Conservation (phyloP, 495 filamentous ascomycete genomes). For the Hypoxylon lenormandii region DNA sequence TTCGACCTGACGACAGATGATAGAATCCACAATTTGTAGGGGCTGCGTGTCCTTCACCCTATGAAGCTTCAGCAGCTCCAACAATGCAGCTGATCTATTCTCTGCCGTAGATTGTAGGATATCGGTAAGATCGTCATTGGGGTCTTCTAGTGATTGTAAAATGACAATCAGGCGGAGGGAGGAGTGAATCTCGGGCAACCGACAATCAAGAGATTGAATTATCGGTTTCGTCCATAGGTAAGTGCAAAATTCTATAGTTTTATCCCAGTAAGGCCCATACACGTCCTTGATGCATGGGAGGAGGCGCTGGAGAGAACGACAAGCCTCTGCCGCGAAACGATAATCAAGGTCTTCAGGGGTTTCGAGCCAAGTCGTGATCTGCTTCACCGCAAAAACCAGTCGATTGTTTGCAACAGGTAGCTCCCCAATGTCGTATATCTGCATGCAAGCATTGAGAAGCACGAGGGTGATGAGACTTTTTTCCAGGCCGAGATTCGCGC, state of each 20-base stretch:
- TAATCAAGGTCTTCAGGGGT: slow-evolving; percentile 60
- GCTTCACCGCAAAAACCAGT: slow-evolving; percentile 82
- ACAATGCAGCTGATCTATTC: slow-evolving; percentile 66
- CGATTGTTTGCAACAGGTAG: slow-evolving; percentile 78
- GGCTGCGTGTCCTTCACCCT: slow-evolving; percentile 54
- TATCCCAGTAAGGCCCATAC: slow-evolving; percentile 87
- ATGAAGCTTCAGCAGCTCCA: slow-evolving; percentile 69
- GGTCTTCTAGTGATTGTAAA: slow-evolving; percentile 69
- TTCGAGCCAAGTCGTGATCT: slow-evolving; percentile 76
- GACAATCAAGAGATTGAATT: slow-evolving; percentile 48
- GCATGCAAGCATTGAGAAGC: slow-evolving; percentile 59
- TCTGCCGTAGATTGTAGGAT: slow-evolving; percentile 68
- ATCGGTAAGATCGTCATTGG: slow-evolving; percentile 89
- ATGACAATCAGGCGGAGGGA: slow-evolving; percentile 77
- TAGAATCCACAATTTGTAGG: slow-evolving; percentile 71
- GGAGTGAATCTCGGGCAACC: slow-evolving; percentile 71
- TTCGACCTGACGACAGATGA: slow-evolving; percentile 72
- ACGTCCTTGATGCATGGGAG: slow-evolving; percentile 78
- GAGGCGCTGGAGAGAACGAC: slow-evolving; percentile 71
- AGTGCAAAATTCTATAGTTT: slow-evolving; percentile 69
- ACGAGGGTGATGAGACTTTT: slow-evolving; percentile 58
- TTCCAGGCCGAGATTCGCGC: slow-evolving; percentile 50
- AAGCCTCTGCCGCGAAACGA: slow-evolving; percentile 69
- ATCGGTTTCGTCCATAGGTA: slow-evolving; percentile 64
- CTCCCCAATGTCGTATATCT: slow-evolving; percentile 58